Evolutionary conservation across 2,329 filamentous ascomycete species (phyloP), one percentile per base, ranked within the genome.

Genomic region (Cadophora luteo-olivacea): DNA sequence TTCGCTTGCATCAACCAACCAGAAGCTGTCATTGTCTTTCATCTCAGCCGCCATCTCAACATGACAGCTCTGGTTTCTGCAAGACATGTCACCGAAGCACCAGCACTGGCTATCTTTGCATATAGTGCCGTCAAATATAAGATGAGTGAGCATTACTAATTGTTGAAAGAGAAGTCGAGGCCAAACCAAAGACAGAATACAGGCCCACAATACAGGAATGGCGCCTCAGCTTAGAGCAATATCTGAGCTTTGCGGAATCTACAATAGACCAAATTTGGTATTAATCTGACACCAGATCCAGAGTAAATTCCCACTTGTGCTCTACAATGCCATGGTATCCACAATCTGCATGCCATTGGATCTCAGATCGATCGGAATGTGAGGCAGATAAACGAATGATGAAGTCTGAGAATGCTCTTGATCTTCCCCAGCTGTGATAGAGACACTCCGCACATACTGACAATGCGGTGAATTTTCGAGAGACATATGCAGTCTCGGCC

Each of bases 331-430:
- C 45, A 49, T 49, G 45, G 45, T 45, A 22, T 49, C 45, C n/a
- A 54, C 33, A 14, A 14, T 19, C 12, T 25, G 22, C 36, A 60
- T 45, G 33, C 36, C 36, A 41, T 25, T 36, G 12, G 22, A 60
- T 60, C 55, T 60, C 36, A 54, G 51, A 19, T 55, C 6, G 57
- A 41, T 25, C 57, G 36, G 57, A 60, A 60, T 45, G 57, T 45
- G 57, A 49, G 45, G n/a, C 6, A 49, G n/a, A 3, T 14, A 22
- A 19, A 49, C 22, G 41, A 14, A 45, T 19, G 16, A 22, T 22
- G n/a, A 1, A 45, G 14, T 22, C 9, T 49, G 6, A 49, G 19
- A 22, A 22, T 22, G 19, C 1, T 3, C n/a, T 49, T 8, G 11
- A 19, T 22, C 5, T 22, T 49, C 19, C 9, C 33, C 14, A 3